phyloP scores from a whole-genome alignment of 768 basidiomycete genomes.

The Myochromella boudieri region DNA sequence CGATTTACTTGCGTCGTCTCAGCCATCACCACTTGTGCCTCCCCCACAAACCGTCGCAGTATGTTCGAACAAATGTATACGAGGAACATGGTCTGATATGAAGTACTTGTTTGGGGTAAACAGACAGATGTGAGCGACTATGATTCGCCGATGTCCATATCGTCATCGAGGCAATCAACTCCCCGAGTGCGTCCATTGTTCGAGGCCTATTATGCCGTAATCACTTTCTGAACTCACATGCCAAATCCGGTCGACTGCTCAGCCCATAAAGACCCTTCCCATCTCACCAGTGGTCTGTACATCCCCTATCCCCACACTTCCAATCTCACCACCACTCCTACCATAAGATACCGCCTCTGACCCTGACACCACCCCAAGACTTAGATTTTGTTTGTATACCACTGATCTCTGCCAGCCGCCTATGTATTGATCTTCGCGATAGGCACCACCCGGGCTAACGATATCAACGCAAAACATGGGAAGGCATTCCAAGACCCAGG shows the following conservation, averaged over 20 bases:
- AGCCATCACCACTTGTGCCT: background rate
- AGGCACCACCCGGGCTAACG: constrained; percentile 14
- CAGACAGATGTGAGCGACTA: background rate
- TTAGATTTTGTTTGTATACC: constrained; percentile 3
- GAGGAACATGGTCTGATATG: too few relatives aligned
- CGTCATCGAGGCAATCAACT: constrained; percentile 6
- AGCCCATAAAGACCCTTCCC: constrained; percentile 6
- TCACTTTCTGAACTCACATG: background rate
- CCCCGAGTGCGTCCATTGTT: constrained; percentile 1
- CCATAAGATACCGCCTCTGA: constrained; percentile 1
- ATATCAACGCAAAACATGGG: background rate
- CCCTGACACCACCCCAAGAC: background rate
- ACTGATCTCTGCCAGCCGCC: background rate
- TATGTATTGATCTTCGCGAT: background rate
- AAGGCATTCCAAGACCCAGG: background rate
- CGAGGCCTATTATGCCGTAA: background rate
- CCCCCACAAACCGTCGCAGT: too few relatives aligned
- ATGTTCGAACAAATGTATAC: too few relatives aligned
- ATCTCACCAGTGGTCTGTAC: constrained; percentile 9
- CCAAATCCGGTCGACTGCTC: background rate
- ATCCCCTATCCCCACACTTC: background rate
- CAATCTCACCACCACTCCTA: background rate
- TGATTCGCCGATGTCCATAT: constrained; percentile 12
- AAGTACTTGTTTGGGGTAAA: background rate
- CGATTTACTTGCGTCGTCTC: constrained; percentile 6